Evolutionary conservation across 2,329 filamentous ascomycete species (phyloP).

Genomic region (Apiospora phragmitis): DNA sequence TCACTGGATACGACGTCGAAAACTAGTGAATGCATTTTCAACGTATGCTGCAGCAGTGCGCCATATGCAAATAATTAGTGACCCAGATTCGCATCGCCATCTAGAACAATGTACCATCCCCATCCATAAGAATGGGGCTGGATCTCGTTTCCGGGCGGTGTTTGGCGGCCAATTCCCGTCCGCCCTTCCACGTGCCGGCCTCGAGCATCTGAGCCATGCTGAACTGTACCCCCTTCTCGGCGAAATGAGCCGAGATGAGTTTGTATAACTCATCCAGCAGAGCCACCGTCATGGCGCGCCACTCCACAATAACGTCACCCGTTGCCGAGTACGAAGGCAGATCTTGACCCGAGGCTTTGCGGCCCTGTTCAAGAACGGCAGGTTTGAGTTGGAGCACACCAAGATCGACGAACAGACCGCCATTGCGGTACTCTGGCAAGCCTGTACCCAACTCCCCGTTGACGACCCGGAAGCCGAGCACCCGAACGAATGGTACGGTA

Average conservation of each 20-base stretch:
- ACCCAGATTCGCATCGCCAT: background rate
- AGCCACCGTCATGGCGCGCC: constrained; percentile 74
- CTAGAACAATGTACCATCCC: constrained; percentile 78
- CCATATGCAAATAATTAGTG: background rate
- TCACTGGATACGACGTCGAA: background rate
- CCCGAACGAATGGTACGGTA: constrained; percentile 84
- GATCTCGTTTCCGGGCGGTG: constrained; percentile 78
- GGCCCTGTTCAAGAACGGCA: constrained; percentile 67
- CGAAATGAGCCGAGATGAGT: constrained; percentile 67
- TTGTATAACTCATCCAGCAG: constrained; percentile 70
- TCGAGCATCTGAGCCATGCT: constrained; percentile 87
- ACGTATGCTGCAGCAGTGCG: background rate
- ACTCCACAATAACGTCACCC: constrained; percentile 79
- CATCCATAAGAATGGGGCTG: constrained; percentile 79
- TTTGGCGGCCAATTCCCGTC: constrained; percentile 77
- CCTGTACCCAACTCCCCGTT: constrained; percentile 83
- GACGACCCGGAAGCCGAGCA: constrained; percentile 79
- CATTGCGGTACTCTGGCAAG: constrained; percentile 89
- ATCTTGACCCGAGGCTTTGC: constrained; percentile 61
- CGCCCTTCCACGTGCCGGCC: constrained; percentile 96
- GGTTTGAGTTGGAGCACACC: constrained; percentile 77
- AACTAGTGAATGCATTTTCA: background rate
- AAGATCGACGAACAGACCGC: constrained; percentile 82
- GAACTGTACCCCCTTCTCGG: constrained; percentile 67
- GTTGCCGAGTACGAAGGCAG: constrained; percentile 72